Percentiles rank a stretch among this genome's conserved stretches.
These are phyloP conservation scores for Saprolegnia diclina DNA, from an alignment of 352 stramenopile genomes.

Conservation along the genomic window DNA sequence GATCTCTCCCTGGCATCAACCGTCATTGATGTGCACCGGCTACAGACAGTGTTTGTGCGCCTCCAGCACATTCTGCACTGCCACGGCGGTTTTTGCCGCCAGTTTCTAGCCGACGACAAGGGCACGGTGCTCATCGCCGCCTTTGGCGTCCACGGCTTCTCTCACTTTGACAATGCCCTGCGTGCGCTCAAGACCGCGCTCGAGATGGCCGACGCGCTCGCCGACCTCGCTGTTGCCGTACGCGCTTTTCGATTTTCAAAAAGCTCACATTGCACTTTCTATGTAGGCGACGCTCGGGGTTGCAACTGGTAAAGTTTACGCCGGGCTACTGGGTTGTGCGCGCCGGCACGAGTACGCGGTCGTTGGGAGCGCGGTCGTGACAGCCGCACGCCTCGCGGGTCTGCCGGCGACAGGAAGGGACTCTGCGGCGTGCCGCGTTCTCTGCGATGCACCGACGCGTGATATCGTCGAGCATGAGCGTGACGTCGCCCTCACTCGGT, in stretches of 20 bases:
- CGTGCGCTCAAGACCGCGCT: neutral
- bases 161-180: slow-evolving; percentile 30
- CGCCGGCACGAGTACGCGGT: slow-evolving; percentile 30
- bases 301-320: slow-evolving; percentile 27
- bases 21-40: neutral
- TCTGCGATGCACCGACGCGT: neutral
- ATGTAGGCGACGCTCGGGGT: neutral
- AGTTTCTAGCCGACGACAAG: slow-evolving; percentile 34
- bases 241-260: neutral
- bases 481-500: neutral
- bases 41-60: neutral
- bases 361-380: slow-evolving; percentile 31
- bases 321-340: slow-evolving; percentile 27
- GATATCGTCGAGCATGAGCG: neutral
- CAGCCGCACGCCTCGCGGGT: slow-evolving; percentile 30
- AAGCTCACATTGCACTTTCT: neutral
- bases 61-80: neutral
- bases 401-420: neutral
- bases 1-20: neutral
- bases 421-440: neutral
- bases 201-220: slow-evolving; percentile 1
- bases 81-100: slow-evolving; percentile 28
- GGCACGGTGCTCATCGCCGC: slow-evolving; percentile 31
- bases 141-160: slow-evolving; percentile 28
- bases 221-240: neutral